These are phyloP conservation scores for Vaccinium corymbosum DNA, from an alignment of 148 eudicot species.

Conservation along the genomic window DNA sequence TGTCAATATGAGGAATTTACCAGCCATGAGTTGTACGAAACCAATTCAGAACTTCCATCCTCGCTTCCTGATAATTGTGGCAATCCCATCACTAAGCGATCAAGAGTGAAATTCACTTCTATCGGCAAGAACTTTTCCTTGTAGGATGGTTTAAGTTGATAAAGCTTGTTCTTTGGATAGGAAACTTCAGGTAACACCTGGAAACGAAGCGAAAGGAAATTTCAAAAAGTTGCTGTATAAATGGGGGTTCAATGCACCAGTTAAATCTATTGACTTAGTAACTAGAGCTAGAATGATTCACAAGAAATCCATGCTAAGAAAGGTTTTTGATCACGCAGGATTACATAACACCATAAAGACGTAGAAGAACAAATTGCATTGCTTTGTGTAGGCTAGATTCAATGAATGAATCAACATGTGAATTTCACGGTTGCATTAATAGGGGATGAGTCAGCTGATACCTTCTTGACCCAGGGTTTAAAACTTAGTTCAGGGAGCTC, in stretches of 20 bases:
- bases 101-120: neutral
- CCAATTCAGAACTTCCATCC: constrained; percentile 6
- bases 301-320: neutral
- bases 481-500: no score
- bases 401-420: constrained; percentile 17
- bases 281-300: constrained; percentile 1
- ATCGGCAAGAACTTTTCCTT: constrained; percentile 3
- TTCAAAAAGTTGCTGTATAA: no score
- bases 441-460: constrained; percentile 10
- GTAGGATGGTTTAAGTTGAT: neutral
- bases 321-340: neutral
- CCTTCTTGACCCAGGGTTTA: neutral
- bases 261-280: neutral
- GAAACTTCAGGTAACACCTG: neutral
- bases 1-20: neutral
- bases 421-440: constrained; percentile 10
- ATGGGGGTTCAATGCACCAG: neutral
- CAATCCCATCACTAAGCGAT: constrained; percentile 19
- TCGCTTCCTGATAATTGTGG: constrained; percentile 21
- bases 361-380: constrained; percentile 1
- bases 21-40: constrained; percentile 22
- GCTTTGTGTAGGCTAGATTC: neutral
- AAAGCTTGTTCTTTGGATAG: neutral
- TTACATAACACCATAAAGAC: neutral
- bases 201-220: neutral